Conservation (phyloP, 225 moss, liverwort and hornwort genomes). For the Physcomitrium patens region DNA sequence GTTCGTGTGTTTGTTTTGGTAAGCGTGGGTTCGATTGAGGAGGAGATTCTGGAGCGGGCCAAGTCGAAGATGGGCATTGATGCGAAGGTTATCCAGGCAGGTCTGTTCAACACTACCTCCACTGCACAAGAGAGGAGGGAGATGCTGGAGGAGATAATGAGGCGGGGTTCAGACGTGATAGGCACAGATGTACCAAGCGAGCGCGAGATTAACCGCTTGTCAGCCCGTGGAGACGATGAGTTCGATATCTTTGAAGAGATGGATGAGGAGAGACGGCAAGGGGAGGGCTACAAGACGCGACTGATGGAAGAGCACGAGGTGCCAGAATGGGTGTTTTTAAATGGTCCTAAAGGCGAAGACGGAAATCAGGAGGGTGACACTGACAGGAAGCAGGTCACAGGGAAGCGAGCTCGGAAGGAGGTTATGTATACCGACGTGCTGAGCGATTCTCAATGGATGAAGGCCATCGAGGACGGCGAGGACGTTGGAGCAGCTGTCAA, state of each 20-base stretch:
- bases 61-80: slow-evolving; percentile 99
- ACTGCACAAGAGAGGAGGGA: slow-evolving; percentile 97
- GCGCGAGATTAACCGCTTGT: slow-evolving; percentile 91
- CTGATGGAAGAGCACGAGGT: slow-evolving; percentile 96
- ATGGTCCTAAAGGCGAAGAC: slow-evolving; percentile 58
- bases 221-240: slow-evolving; percentile 83
- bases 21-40: slow-evolving; percentile 98
- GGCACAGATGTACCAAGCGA: slow-evolving; percentile 98
- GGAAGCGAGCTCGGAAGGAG: slow-evolving; percentile 89
- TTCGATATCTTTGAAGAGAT: slow-evolving; percentile 81
- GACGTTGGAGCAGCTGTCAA: slow-evolving; percentile 93
- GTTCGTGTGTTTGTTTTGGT: slow-evolving; percentile 96
- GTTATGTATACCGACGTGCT: slow-evolving; percentile 92
- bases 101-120: slow-evolving; percentile 98
- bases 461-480: slow-evolving; percentile 97
- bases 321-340: slow-evolving; percentile 97
- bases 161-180: slow-evolving; percentile 80
- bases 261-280: slow-evolving; percentile 83
- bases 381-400: slow-evolving; percentile 40
- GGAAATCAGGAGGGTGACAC: slow-evolving; percentile 28
- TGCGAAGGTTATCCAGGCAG: slow-evolving; percentile 98
- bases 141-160: slow-evolving; percentile 99
- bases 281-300: slow-evolving; percentile 81
- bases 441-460: slow-evolving; percentile 98
- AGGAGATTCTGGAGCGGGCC: slow-evolving; percentile 95